phyloP scores from a whole-genome alignment of 208 protist genomes.

The Crithidia bombi region DNA sequence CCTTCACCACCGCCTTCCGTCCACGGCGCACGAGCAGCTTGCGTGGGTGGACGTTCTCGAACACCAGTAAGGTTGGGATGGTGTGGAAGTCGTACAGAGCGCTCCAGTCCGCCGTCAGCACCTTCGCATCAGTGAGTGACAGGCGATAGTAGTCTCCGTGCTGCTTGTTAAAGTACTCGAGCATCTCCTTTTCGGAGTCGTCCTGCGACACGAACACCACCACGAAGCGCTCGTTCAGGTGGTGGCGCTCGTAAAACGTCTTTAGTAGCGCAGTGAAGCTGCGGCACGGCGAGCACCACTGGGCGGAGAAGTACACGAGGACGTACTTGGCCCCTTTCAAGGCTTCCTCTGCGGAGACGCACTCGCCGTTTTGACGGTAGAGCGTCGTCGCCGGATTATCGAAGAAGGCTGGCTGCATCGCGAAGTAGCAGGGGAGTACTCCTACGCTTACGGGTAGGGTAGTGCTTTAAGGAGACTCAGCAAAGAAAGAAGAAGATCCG shows the following conservation, averaged over 20 bases:
- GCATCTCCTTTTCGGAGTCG: conserved; percentile 45
- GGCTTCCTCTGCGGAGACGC: not conserved
- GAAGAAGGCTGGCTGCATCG: conserved; percentile 22
- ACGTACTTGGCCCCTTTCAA: conserved; percentile 19
- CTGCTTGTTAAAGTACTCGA: conserved; percentile 33
- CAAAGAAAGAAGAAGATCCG: not conserved
- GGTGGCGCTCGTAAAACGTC: conserved; percentile 52
- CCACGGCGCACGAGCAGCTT: conserved; percentile 36
- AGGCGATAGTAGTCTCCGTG: conserved; percentile 37
- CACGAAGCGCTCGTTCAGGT: conserved; percentile 54
- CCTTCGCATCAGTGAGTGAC: conserved; percentile 21
- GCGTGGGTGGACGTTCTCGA: conserved; percentile 43
- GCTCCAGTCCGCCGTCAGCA: conserved; percentile 14
- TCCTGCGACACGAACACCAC: conserved; percentile 63
- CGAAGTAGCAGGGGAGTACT: not conserved
- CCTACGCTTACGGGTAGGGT: too few species aligned
- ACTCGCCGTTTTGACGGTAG: conserved; percentile 4
- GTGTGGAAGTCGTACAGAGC: not conserved
- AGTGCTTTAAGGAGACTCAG: not conserved
- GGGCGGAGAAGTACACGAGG: conserved; percentile 77
- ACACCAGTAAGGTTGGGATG: conserved; percentile 26
- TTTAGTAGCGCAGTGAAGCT: conserved; percentile 66
- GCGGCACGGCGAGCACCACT: conserved; percentile 83
- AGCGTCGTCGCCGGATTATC: conserved; percentile 1
- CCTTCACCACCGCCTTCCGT: conserved; percentile 33